Evolutionary conservation across 208 protist species (phyloP), one percentile per base, ranked within the genome.

Genomic region (Trypanosoma vivax): DNA sequence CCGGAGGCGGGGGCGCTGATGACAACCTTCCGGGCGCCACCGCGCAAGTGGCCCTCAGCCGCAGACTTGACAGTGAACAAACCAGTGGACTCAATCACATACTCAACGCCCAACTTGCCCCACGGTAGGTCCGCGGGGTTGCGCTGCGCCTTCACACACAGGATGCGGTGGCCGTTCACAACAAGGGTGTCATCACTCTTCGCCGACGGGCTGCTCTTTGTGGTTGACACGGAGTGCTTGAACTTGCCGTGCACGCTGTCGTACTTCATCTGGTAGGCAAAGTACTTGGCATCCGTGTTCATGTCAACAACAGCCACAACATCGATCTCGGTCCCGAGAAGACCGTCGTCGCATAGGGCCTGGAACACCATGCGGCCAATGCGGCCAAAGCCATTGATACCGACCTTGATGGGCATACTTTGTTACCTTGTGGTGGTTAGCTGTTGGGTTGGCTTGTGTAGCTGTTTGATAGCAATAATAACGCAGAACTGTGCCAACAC

Each of bases 71-170:
- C 77, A 6, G 86, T 95, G 87, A 99, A 99, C 16, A 99, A 75
- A 57, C 98, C 98, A 28, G 98, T 99, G 3, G 96, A 98, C 83
- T 99, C 98, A 63, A 99, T 84, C 48, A 99, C 94, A 68, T 97
- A 94, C 25, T 99, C 90, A 46, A 93, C 97, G 35, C 92, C 95
- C 21, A 76, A 42, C 28, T 79, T 69, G 30, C 54, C 85, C 98
- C 97, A 99, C 45, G 82, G 79, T 52, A 99, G 97, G 41, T 97
- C 77, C 0, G 73, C 79, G 34, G 97, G 97, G 64, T 98, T 83
- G 52, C 73, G 81, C 60, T 83, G 60, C 21, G 76, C 75, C 65
- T 88, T 84, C 41, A 89, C 79, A 57, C 79, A 83, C 50, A 79
- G 68, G 65, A 87, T 83, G 55, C 54, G 73, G 64, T 90, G 64